Percentiles rank a stretch among this genome's conserved stretches.
Conservation (phyloP, 805 yeast genomes). For the Candida sanyiensis region DNA sequence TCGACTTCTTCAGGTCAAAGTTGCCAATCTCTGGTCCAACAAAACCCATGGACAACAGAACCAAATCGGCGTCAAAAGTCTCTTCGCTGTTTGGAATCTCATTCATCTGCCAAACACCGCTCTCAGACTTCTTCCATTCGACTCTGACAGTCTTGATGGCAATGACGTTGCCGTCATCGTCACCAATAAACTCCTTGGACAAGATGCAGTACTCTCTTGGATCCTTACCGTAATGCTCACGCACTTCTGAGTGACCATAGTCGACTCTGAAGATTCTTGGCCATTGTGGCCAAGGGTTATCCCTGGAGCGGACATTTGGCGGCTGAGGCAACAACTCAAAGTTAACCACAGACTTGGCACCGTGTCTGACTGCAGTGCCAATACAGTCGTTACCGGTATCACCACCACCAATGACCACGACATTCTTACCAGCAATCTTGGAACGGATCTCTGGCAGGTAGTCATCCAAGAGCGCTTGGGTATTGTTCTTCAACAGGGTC, state of each 20-base stretch:
- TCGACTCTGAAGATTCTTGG: slow-evolving; percentile 96
- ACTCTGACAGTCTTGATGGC: slow-evolving; percentile 96
- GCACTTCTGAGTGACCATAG: slow-evolving; percentile 95
- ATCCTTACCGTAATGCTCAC: slow-evolving; percentile 91
- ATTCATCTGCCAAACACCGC: slow-evolving; percentile 99
- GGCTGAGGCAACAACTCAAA: slow-evolving; percentile 95
- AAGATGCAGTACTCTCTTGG: slow-evolving; percentile 95
- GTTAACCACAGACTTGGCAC: slow-evolving; percentile 89
- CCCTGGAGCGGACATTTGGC: slow-evolving; percentile 76
- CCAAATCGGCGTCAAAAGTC: slow-evolving; percentile 90
- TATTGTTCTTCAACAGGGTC: slow-evolving; percentile 83
- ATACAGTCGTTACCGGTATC: slow-evolving; percentile 99
- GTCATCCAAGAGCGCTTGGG: slow-evolving; percentile 80
- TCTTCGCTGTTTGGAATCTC: slow-evolving; percentile 95
- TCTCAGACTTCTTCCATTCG: slow-evolving; percentile 93
- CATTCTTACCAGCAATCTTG: slow-evolving; percentile 76
- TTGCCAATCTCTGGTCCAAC: slow-evolving; percentile 90
- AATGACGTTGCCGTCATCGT: slow-evolving; percentile 89
- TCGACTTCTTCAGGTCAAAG: slow-evolving; percentile 58
- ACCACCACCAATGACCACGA: slow-evolving; percentile 98
- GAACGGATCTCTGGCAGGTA: slow-evolving; percentile 71
- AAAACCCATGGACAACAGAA: slow-evolving; percentile 93
- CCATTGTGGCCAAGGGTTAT: slow-evolving; percentile 99
- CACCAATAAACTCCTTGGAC: slow-evolving; percentile 93
- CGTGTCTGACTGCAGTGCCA: slow-evolving; percentile 96